Base-by-base conservation (phyloP, 2,329 filamentous ascomycete species). In the Paramyrothecium sp. region DNA sequence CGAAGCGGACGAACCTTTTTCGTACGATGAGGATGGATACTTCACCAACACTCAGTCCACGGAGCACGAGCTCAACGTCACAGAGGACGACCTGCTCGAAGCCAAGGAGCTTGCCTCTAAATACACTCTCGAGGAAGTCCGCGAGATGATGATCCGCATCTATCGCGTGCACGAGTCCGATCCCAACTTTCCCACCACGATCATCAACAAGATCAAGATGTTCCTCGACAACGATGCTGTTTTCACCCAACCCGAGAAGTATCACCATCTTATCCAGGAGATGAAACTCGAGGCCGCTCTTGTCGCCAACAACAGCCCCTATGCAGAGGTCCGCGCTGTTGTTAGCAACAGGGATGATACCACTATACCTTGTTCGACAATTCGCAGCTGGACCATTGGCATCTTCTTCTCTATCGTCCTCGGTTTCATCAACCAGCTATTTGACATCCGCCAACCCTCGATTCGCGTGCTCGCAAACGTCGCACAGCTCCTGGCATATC, bases 211-310 rank as follows among this genome's bases (percentile, higher is more conserved):
- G 65, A 77, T 78, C 56, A 69, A 71, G 58, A 65, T 69, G 17
- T 78, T 78, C 52, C 69, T 78, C 34, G 78, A 69, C 16, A 78
- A 81, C 57, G 73, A 79, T 5, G 71, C 75, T 47, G 63, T 81
- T 34, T 75, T 78, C 60, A 69, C 55, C 54, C 70, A 77, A 26
- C 79, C 79, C 19, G 76, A 81, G 46, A 76, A 79, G 61, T 72
- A 83, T 59, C 71, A 75, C 58, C 72, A 78, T 12, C 65, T 82
- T 21, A 80, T 83, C 51, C 73, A 77, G 54, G 78, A 82, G 68
- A 83, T 84, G 78, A 83, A 82, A 65, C 71, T 83, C 21, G 80
- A 84, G 67, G 78, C 80, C 1, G 80, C 80, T 3, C 72, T 84
- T 56, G 81, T 83, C 59, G 81, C 76, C 51, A 80, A 80, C 62